Conservation (phyloP, 164 flowering plant genomes). For the Umbellularia californica region DNA sequence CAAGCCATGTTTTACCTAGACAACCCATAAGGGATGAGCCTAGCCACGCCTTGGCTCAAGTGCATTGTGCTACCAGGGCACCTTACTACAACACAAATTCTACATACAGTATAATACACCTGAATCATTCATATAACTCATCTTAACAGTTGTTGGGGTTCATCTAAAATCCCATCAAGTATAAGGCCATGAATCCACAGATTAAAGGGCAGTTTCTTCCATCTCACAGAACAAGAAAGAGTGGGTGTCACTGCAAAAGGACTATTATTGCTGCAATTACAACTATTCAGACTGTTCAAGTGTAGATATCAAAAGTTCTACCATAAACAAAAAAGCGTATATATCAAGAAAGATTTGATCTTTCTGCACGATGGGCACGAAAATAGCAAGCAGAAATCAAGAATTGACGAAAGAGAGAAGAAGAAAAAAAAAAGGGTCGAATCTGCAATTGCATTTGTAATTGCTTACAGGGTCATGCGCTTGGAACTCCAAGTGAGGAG, state of each 20-base stretch:
- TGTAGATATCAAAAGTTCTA: no score
- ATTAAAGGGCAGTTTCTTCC: no score
- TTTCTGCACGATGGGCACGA: neutral
- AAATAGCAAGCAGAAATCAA: neutral
- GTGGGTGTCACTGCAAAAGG: neutral
- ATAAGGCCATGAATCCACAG: neutral
- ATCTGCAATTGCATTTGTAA: neutral
- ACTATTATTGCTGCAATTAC: neutral
- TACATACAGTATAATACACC: no score
- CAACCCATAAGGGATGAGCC: no score
- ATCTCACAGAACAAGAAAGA: neutral
- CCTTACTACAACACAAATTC: no score
- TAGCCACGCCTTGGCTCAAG: no score
- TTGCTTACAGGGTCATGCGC: slow-evolving; percentile 15
- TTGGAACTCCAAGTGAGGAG: slow-evolving; percentile 14
- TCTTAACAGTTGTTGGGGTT: neutral
- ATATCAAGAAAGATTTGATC: neutral
- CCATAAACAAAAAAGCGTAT: no score
- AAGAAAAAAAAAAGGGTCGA: neutral
- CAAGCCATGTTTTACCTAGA: no score
- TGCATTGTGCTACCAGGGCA: no score
- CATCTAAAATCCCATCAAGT: neutral
- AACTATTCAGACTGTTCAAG: no score
- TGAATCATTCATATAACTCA: no score
- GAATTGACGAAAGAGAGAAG: neutral